Conservation (phyloP, 2,329 filamentous ascomycete genomes). For the Nakataea oryzae region DNA sequence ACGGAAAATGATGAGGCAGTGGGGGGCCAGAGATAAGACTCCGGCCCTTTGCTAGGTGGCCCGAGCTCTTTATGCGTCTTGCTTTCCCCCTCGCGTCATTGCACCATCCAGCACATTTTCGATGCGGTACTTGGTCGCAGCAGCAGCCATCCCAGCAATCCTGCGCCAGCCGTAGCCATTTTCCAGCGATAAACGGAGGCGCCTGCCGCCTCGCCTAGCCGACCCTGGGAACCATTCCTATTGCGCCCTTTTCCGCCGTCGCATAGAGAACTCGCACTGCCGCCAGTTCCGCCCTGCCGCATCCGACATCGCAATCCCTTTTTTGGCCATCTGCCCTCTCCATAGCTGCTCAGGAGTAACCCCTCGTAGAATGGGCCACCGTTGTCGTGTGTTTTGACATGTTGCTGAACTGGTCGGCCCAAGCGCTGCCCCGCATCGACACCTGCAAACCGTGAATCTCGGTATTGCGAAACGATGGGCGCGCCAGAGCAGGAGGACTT, state of each 20-base stretch:
- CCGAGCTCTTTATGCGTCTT: too few relatives aligned
- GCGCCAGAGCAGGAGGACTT: background rate
- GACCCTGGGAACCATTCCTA: background rate
- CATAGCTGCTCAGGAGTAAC: too few relatives aligned
- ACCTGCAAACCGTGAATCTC: background rate
- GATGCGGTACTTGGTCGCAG: too few relatives aligned
- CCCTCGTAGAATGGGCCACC: too few relatives aligned
- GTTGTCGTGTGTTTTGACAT: background rate
- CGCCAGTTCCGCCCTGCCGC: too few relatives aligned
- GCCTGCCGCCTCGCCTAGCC: background rate
- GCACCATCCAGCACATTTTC: too few relatives aligned
- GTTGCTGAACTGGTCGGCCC: background rate
- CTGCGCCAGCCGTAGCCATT: background rate
- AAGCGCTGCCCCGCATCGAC: background rate
- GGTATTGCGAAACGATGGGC: background rate
- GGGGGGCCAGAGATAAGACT: constrained; percentile 1
- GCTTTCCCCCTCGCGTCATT: too few relatives aligned
- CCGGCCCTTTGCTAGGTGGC: too few relatives aligned
- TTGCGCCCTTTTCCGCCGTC: background rate
- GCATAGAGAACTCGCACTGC: too few relatives aligned
- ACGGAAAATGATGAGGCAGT: background rate
- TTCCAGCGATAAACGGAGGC: background rate
- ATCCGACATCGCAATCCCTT: background rate
- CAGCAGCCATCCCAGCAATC: background rate
- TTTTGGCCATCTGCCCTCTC: background rate